Evolutionary conservation across 257 asterid species (phyloP).

Genomic region (Solanum boliviense): DNA sequence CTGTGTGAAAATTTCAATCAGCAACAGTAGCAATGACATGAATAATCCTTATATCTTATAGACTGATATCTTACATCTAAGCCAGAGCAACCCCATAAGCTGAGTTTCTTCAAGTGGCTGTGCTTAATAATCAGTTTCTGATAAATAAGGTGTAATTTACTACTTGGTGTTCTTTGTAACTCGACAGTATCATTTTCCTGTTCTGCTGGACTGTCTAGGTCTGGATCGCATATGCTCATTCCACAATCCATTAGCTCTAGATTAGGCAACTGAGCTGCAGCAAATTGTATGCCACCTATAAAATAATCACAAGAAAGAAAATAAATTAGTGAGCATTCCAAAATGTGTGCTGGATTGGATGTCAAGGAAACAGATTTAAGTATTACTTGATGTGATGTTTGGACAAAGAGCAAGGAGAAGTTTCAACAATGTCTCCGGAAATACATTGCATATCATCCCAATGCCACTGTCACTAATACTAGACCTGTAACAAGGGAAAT

Average conservation of each 20-base stretch:
- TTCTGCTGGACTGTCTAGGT: conserved; percentile 20
- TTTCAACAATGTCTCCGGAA: conserved; percentile 69
- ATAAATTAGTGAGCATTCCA: background rate
- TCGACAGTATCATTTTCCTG: conserved; percentile 28
- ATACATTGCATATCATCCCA: conserved; percentile 94
- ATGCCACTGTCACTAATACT: conserved; percentile 89
- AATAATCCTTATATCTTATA: background rate
- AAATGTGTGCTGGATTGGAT: background rate
- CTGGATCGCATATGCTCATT: conserved; percentile 67
- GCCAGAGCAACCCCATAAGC: conserved; percentile 99
- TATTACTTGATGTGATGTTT: conserved; percentile 84
- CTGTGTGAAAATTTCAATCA: conserved; percentile 36
- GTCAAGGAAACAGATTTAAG: background rate
- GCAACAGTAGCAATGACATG: background rate
- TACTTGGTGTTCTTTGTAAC: conserved; percentile 35
- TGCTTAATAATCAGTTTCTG: conserved; percentile 94
- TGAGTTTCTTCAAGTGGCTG: conserved; percentile 66
- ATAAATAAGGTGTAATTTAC: conserved; percentile 51
- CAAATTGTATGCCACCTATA: conserved; percentile 94
- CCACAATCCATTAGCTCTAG: conserved; percentile 95
- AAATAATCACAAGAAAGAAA: background rate
- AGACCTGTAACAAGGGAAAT: conserved; percentile 44
- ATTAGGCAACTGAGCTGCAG: conserved; percentile 78
- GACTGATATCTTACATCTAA: conserved; percentile 62
- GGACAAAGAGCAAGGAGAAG: conserved; percentile 94